phyloP scores from a whole-genome alignment of 768 basidiomycete genomes.

The Psilocybe subaeruginosa region DNA sequence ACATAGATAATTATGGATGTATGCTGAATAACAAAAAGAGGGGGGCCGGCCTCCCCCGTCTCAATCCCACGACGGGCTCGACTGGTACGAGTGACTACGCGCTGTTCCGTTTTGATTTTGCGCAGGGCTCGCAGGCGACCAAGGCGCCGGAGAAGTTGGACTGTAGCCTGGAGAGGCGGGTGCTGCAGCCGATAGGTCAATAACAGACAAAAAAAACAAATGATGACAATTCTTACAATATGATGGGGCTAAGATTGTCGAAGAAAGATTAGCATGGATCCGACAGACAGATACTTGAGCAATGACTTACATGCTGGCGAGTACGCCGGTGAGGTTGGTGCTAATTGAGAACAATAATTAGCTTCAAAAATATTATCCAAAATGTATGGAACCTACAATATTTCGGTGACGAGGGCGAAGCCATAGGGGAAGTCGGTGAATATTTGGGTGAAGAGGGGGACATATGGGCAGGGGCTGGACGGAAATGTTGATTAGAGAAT shows the following conservation, averaged over 20 bases:
- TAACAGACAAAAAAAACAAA: conserved; percentile 18
- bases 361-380: neutral
- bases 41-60: conserved; percentile 5
- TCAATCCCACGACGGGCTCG: conserved; percentile 58
- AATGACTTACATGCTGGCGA: conserved; percentile 79
- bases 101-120: conserved; percentile 56
- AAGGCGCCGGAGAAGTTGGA: conserved; percentile 75
- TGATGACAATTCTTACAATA: conserved; percentile 59
- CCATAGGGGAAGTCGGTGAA: conserved; percentile 90
- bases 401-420: conserved; percentile 90
- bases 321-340: conserved; percentile 86
- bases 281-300: neutral
- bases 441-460: conserved; percentile 93
- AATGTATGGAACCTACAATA: conserved; percentile 63
- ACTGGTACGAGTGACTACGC: conserved; percentile 47
- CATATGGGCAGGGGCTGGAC: conserved; percentile 72
- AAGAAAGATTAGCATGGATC: conserved; percentile 1
- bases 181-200: conserved; percentile 41
- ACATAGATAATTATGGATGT: conserved; percentile 29
- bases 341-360: conserved; percentile 37
- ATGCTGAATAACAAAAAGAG: conserved; percentile 16
- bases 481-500: neutral
- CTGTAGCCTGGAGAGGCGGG: conserved; percentile 88
- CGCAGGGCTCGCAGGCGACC: conserved; percentile 83
- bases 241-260: conserved; percentile 56